Percentiles rank a stretch among this genome's conserved stretches.
Evolutionary conservation across 768 basidiomycete species (phyloP).

Genomic region (Leccinum rimulosum): DNA sequence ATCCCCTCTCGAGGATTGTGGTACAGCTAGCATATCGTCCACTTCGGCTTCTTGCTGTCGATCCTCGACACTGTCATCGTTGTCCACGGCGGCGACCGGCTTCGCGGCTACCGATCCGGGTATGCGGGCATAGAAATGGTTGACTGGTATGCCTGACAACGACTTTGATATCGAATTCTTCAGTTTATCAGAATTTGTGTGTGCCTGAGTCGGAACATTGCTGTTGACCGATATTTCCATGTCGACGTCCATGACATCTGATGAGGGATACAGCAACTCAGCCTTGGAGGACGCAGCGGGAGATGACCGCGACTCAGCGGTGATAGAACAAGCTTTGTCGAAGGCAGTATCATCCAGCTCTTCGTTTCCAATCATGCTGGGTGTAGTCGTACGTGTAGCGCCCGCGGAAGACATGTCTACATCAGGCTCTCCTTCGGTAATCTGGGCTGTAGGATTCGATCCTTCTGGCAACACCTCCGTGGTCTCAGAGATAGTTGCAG

Average conservation of each 20-base stretch:
- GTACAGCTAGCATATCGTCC: constrained; percentile 28
- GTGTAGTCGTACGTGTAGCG: constrained; percentile 22
- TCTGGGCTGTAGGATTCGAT: background rate
- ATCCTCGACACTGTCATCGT: constrained; percentile 29
- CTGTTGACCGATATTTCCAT: background rate
- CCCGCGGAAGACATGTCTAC: constrained; percentile 15
- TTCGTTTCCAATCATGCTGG: constrained; percentile 14
- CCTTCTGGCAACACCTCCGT: constrained; percentile 1
- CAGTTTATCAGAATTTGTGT: background rate
- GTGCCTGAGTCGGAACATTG: background rate
- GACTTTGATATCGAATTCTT: constrained; percentile 7
- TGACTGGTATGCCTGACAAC: constrained; percentile 15
- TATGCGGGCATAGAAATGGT: constrained; percentile 23
- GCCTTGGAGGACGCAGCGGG: constrained; percentile 8
- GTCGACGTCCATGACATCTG: constrained; percentile 31
- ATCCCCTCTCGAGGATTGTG: constrained; percentile 15
- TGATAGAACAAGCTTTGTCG: constrained; percentile 20
- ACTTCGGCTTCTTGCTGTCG: constrained; percentile 33
- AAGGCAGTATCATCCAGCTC: constrained; percentile 12
- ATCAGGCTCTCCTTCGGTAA: constrained; percentile 11
- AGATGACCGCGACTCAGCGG: constrained; percentile 1
- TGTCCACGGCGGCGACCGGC: constrained; percentile 14
- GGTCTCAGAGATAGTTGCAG: background rate
- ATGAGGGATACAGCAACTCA: constrained; percentile 11
- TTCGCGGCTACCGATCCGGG: background rate